These are phyloP conservation scores for Amauroascus verrucosus DNA, from an alignment of 2,329 filamentous ascomycete species.

Conservation along the genomic window DNA sequence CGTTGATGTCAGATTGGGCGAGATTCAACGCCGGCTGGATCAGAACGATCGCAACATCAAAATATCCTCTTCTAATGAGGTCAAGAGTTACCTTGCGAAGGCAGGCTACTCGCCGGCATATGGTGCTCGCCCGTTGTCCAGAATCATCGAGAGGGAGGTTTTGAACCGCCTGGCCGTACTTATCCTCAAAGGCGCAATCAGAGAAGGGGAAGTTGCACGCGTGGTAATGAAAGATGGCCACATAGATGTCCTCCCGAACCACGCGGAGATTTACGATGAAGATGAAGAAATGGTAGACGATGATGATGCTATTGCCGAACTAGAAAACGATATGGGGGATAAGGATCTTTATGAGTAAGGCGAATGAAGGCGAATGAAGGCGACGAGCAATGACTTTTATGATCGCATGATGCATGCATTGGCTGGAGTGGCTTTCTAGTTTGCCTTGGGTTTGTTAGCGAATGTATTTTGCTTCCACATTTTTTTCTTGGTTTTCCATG, in stretches of 20 bases:
- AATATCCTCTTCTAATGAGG: conserved; percentile 74
- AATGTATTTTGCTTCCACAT: background rate
- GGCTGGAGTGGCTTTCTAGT: background rate
- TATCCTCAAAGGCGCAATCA: conserved; percentile 73
- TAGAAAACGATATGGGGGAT: conserved; percentile 5
- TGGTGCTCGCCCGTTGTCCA: conserved; percentile 75
- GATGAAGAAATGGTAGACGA: conserved; percentile 68
- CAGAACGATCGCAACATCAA: conserved; percentile 73
- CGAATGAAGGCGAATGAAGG: background rate
- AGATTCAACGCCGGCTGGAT: conserved; percentile 85
- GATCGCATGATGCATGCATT: background rate
- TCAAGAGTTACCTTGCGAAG: conserved; percentile 83
- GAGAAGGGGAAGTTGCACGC: conserved; percentile 71
- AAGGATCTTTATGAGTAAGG: conserved; percentile 6
- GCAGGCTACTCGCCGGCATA: conserved; percentile 94
- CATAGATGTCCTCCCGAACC: conserved; percentile 74
- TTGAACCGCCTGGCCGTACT: conserved; percentile 87
- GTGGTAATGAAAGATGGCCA: conserved; percentile 72
- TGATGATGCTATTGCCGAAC: conserved; percentile 50
- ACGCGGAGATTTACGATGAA: conserved; percentile 52
- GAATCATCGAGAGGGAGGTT: conserved; percentile 94
- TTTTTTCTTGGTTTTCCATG: background rate
- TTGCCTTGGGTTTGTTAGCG: background rate
- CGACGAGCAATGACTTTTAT: background rate
- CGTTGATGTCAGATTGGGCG: conserved; percentile 74